These are phyloP conservation scores for Salix suchowensis DNA, from an alignment of 345 rosid genomes.

Conservation along the genomic window DNA sequence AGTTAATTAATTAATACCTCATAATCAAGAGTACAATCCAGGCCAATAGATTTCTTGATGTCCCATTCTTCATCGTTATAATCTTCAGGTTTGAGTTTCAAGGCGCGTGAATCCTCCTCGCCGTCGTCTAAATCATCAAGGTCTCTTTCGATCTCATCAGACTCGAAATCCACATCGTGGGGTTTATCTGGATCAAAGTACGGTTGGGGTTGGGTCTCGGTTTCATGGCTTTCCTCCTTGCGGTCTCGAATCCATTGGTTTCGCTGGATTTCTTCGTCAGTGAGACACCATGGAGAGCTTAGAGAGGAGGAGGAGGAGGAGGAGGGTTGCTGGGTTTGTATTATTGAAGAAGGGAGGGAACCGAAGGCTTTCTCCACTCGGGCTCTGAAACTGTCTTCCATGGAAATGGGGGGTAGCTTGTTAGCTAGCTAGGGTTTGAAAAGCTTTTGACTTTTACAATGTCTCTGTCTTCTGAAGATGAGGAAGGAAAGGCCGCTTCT, in stretches of 20 bases:
- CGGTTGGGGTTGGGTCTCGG: constrained; percentile 7
- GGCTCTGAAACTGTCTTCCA: constrained; percentile 59
- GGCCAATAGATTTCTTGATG: constrained; percentile 61
- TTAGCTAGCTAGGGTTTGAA: constrained; percentile 8
- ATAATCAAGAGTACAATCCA: constrained; percentile 62
- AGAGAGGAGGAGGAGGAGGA: constrained; percentile 9
- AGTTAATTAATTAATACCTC: constrained; percentile 38
- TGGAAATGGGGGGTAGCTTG: not conserved
- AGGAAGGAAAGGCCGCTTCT: too few species aligned
- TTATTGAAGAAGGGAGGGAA: constrained; percentile 33
- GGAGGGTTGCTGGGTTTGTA: not conserved
- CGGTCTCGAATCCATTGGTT: constrained; percentile 38
- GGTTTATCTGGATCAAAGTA: constrained; percentile 6
- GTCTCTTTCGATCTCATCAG: constrained; percentile 37
- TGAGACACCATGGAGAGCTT: constrained; percentile 60
- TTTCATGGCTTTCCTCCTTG: constrained; percentile 12
- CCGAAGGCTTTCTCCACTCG: constrained; percentile 72
- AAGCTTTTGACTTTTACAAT: not conserved
- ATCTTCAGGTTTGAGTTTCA: constrained; percentile 36
- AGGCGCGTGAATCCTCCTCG: constrained; percentile 4
- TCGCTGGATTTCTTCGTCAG: constrained; percentile 59
- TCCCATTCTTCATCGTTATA: constrained; percentile 70
- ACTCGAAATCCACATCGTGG: constrained; percentile 5
- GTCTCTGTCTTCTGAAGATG: too few species aligned
- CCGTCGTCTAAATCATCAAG: constrained; percentile 31